These are phyloP conservation scores for Fagus sylvatica DNA, from an alignment of 306 rosid species.

Conservation along the genomic window DNA sequence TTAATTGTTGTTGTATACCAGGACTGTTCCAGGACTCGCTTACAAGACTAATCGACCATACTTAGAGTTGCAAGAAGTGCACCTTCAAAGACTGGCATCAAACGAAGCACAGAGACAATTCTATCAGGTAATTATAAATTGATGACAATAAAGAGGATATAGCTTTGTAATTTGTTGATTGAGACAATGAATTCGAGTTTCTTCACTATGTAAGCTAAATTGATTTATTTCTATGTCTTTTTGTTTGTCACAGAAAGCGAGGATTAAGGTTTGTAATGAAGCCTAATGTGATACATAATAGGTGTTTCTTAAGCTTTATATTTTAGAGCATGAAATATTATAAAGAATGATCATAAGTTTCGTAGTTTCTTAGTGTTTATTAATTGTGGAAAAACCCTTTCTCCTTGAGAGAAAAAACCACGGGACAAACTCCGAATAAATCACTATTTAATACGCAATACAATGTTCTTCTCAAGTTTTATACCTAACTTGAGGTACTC, in stretches of 20 bases:
- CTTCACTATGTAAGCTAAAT: background rate
- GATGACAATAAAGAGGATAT: background rate
- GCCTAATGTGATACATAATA: slow-evolving; percentile 4
- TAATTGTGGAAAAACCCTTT: no score
- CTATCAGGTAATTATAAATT: slow-evolving; percentile 41
- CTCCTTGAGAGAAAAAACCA: no score
- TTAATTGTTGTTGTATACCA: slow-evolving; percentile 15
- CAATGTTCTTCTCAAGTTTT: no score
- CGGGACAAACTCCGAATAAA: no score
- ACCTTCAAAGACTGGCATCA: slow-evolving; percentile 56
- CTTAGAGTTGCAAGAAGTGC: slow-evolving; percentile 54
- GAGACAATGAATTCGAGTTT: background rate
- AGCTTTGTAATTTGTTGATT: background rate
- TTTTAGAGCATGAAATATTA: slow-evolving; percentile 16
- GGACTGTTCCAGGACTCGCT: slow-evolving; percentile 77
- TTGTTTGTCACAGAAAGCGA: slow-evolving; percentile 61
- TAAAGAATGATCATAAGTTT: background rate
- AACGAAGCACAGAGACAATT: slow-evolving; percentile 57
- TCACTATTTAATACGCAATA: no score
- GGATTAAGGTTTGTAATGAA: slow-evolving; percentile 68
- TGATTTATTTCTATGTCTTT: background rate
- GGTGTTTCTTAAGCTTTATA: background rate
- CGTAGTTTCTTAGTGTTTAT: background rate
- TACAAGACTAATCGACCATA: slow-evolving; percentile 46
- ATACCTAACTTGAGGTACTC: no score